Base-by-base conservation (phyloP, 2,329 filamentous ascomycete genomes). In the Boeremia exigua region DNA sequence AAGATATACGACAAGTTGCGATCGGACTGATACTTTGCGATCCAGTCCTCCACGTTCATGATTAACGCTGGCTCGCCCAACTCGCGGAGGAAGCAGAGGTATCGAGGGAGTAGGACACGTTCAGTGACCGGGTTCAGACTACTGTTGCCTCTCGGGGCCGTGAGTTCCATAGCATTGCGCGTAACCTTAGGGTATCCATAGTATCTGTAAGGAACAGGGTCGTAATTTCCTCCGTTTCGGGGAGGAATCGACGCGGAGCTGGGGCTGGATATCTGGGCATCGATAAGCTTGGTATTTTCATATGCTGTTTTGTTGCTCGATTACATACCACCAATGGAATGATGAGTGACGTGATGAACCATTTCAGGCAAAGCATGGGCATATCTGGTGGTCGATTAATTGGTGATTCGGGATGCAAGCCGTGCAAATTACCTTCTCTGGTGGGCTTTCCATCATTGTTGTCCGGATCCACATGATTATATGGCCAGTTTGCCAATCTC, bases 1-100 rank as follows among this genome's bases (percentile, higher is more conserved):
- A 80, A 77, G 4, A 80, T 60, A 36, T 79, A 79, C 0, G 61
- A 68, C 4, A 74, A 58, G 14, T 67, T 46, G 6, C 54, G 57
- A 11, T 63, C 63, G 23, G 60, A 50, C 40, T 59, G 58, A 34
- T 69, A 60, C 27, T 70, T 59, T 1, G 58, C 47, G 32, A 69
- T 64, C 61, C 65, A 70, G 7, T 71, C 67, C 29, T 72, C 67
- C 6, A 68, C 67, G n/a, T 58, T 59, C 30, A 63, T 67, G 23
- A 63, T 59, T 44, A 62, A 55, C 7, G 61, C 65, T 8, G 61
- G 61, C 25, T 54, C 43, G 12, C 62, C 64, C 25, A 46, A 7
- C n/a, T 63, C 58, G 4, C 60, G 54, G 3, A 74, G 37, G 29
- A 74, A 70, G 59, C 68, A 74, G 2, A 74, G 64, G 25, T 67